Conservation (phyloP, 1,284 basidiomycete species). For the Moniliophthora roreri region DNA sequence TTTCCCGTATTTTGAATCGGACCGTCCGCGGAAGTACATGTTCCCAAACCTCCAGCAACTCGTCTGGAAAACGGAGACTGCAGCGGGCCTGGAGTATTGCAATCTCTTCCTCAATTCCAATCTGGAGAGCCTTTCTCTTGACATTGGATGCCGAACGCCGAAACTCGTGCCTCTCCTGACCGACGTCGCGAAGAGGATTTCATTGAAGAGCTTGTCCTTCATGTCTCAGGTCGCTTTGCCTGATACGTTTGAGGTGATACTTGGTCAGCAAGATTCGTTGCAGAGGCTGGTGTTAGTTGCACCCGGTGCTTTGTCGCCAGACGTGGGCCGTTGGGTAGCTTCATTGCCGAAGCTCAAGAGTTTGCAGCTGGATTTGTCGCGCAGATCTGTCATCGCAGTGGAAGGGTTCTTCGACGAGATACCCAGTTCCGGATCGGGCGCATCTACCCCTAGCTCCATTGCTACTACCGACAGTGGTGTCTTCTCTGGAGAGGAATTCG, state of each 20-base stretch:
- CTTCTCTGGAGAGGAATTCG: constrained; percentile 70
- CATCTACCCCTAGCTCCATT: constrained; percentile 63
- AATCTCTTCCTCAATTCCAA: constrained; percentile 62
- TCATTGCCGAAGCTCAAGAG: constrained; percentile 57
- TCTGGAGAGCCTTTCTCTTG: constrained; percentile 58
- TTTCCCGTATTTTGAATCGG: constrained; percentile 63
- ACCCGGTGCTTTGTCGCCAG: constrained; percentile 65
- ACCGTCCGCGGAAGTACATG: constrained; percentile 58
- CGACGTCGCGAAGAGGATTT: constrained; percentile 58
- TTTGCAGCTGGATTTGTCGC: constrained; percentile 69
- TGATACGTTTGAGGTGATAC: constrained; percentile 63
- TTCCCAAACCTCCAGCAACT: constrained; percentile 68
- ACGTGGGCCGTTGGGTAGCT: constrained; percentile 68
- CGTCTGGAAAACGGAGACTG: constrained; percentile 68
- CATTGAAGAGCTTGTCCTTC: constrained; percentile 65
- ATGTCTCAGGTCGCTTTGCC: constrained; percentile 66
- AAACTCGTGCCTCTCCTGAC: constrained; percentile 61
- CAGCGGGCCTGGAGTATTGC: constrained; percentile 62
- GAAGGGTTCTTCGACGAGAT: constrained; percentile 78
- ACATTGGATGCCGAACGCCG: constrained; percentile 53
- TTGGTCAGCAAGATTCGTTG: constrained; percentile 55
- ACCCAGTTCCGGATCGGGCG: constrained; percentile 52
- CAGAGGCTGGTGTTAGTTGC: constrained; percentile 66
- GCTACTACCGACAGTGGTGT: constrained; percentile 70
- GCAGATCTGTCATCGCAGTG: constrained; percentile 61